phyloP scores from a whole-genome alignment of 1,284 basidiomycete genomes.

The Pseudozyma sp. region DNA sequence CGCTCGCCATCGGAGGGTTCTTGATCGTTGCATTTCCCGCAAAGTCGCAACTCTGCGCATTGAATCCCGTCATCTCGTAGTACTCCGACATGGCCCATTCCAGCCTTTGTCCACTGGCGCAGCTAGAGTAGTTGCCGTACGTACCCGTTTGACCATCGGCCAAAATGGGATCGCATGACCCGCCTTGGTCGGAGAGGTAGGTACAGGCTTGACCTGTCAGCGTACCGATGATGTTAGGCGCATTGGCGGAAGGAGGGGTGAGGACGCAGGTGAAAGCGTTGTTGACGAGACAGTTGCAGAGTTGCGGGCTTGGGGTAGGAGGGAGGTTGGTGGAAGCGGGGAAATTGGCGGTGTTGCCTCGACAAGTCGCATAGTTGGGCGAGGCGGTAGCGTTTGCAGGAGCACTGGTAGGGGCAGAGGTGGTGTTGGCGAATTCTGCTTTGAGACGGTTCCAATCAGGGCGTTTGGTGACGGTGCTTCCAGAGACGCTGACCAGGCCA shows the following conservation, averaged over 20 bases:
- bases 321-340: slow-evolving; percentile 80
- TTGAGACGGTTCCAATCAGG: slow-evolving; percentile 79
- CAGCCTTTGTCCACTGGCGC: slow-evolving; percentile 76
- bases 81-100: slow-evolving; percentile 82
- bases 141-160: slow-evolving; percentile 79
- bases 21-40: slow-evolving; percentile 84
- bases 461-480: slow-evolving; percentile 75
- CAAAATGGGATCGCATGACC: slow-evolving; percentile 77
- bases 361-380: slow-evolving; percentile 77
- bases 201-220: slow-evolving; percentile 79
- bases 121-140: slow-evolving; percentile 81
- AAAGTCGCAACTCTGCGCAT: slow-evolving; percentile 77
- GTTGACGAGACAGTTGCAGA: slow-evolving; percentile 81
- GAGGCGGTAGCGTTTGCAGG: slow-evolving; percentile 73
- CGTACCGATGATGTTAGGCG: slow-evolving; percentile 77
- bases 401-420: slow-evolving; percentile 76
- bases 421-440: slow-evolving; percentile 75
- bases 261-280: slow-evolving; percentile 79
- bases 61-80: slow-evolving; percentile 77
- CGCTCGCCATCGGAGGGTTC: slow-evolving; percentile 72
- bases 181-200: slow-evolving; percentile 74
- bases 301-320: slow-evolving; percentile 81
- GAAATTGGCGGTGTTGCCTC: slow-evolving; percentile 74
- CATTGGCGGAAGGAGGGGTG: slow-evolving; percentile 75
- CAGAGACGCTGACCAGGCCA: slow-evolving; percentile 83